These are phyloP conservation scores for Marasmius fiardii DNA, from an alignment of 1,284 basidiomycete species.

Conservation along the genomic window DNA sequence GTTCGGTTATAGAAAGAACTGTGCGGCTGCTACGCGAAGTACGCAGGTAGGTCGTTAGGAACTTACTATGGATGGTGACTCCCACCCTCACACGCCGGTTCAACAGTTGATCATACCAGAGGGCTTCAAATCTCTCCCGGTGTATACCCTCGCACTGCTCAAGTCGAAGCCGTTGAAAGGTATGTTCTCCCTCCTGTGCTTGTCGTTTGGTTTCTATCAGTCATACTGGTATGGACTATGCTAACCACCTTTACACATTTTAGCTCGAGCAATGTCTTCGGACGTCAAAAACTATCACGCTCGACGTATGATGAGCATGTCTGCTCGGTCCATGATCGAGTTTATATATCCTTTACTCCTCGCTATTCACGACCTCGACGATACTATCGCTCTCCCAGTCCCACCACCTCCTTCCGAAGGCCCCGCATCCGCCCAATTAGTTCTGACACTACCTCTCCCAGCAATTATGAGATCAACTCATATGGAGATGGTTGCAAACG, in stretches of 20 bases:
- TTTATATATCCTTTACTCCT: slow-evolving; percentile 89
- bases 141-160: slow-evolving; percentile 81
- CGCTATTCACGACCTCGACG: slow-evolving; percentile 84
- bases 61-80: slow-evolving; percentile 17
- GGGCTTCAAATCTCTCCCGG: slow-evolving; percentile 85
- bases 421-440: too few relatives aligned
- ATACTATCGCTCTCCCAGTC: slow-evolving; percentile 72
- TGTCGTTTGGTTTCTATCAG: too few relatives aligned
- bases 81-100: not conserved
- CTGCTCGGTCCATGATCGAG: slow-evolving; percentile 70
- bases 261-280: slow-evolving; percentile 84
- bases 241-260: slow-evolving; percentile 10
- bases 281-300: slow-evolving; percentile 91
- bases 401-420: too few relatives aligned
- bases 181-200: too few relatives aligned
- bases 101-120: slow-evolving; percentile 89
- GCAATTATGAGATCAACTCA: slow-evolving; percentile 84
- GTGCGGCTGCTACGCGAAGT: slow-evolving; percentile 78
- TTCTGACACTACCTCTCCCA: slow-evolving; percentile 68
- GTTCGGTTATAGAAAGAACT: slow-evolving; percentile 87
- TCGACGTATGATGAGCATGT: slow-evolving; percentile 71
- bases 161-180: slow-evolving; percentile 95
- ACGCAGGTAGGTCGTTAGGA: slow-evolving; percentile 78
- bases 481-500: slow-evolving; percentile 86
- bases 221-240: too few relatives aligned